A percentile compares a stretch with the other conserved stretches of the same genome.
These are phyloP conservation scores for Magnolia kwangsiensis DNA, from an alignment of 164 flowering plant species.

Conservation along the genomic window DNA sequence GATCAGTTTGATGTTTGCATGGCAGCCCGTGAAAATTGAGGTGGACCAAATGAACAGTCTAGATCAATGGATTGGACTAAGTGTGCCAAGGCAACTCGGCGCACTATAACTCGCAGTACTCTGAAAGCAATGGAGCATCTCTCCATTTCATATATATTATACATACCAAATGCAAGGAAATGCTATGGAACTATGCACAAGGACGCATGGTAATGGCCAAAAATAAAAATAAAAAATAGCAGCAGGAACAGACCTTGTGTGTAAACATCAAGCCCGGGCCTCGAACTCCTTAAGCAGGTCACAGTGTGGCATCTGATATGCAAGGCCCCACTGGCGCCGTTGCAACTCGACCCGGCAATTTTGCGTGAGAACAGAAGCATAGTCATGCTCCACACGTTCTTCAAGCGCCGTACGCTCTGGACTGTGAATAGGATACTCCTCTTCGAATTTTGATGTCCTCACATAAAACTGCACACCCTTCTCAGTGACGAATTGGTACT, in stretches of 20 bases:
- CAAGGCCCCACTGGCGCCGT: slow-evolving; percentile 69
- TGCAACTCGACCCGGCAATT: slow-evolving; percentile 75
- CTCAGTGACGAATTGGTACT: slow-evolving; percentile 38
- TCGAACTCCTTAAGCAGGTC: slow-evolving; percentile 59
- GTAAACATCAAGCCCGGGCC: slow-evolving; percentile 27
- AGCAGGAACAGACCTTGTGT: slow-evolving; percentile 22
- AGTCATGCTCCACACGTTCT: slow-evolving; percentile 54
- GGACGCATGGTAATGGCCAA: background rate
- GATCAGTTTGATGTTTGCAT: no score
- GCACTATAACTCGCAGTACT: no score
- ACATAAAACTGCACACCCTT: slow-evolving; percentile 72
- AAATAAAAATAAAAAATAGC: background rate
- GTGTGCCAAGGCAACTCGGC: no score
- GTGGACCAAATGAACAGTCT: no score
- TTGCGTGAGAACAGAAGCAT: slow-evolving; percentile 41
- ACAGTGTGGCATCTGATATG: slow-evolving; percentile 64
- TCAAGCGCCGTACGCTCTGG: slow-evolving; percentile 44
- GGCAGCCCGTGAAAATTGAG: no score
- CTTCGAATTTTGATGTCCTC: slow-evolving; percentile 56
- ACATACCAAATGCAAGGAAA: background rate
- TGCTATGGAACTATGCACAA: background rate
- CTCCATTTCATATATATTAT: no score
- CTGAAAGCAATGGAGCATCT: no score
- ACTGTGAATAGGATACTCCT: slow-evolving; percentile 56
- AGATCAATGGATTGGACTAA: no score